Conservation (phyloP, 1,139 yeast species). For the Lodderomyces metapsilosis region DNA sequence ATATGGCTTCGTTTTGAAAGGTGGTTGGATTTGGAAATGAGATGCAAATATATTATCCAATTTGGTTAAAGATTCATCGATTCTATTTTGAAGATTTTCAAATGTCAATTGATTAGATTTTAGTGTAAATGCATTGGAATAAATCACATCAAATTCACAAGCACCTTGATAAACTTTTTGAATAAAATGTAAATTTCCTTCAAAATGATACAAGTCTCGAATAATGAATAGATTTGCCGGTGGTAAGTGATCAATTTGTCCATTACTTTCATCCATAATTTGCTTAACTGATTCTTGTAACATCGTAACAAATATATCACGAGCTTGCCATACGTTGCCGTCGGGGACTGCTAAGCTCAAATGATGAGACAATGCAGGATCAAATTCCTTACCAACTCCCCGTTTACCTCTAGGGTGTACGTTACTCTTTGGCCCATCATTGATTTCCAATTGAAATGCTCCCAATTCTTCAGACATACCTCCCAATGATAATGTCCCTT, state of each 20-base stretch:
- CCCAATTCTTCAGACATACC: constrained; percentile 62
- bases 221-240: constrained; percentile 54
- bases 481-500: constrained; percentile 37
- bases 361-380: constrained; percentile 62
- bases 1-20: constrained; percentile 50
- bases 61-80: constrained; percentile 33
- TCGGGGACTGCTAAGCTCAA: constrained; percentile 69
- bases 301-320: constrained; percentile 69
- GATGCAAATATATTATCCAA: constrained; percentile 57
- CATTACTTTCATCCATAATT: constrained; percentile 36
- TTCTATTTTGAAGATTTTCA: constrained; percentile 38
- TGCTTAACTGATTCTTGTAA: constrained; percentile 64
- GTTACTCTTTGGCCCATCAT: constrained; percentile 47
- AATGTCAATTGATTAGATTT: constrained; percentile 39
- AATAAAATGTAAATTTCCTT: constrained; percentile 76
- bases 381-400: constrained; percentile 33
- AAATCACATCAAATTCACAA: constrained; percentile 76
- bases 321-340: constrained; percentile 76
- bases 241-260: constrained; percentile 32
- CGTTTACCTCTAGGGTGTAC: constrained; percentile 35
- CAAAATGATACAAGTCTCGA: constrained; percentile 58
- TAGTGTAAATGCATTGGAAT: constrained; percentile 47
- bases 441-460: constrained; percentile 49
- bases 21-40: constrained; percentile 54
- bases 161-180: constrained; percentile 74